Evolutionary conservation across 169 alveolate genomes (phyloP).

Genomic region (Ichthyophthirius multifiliis): DNA sequence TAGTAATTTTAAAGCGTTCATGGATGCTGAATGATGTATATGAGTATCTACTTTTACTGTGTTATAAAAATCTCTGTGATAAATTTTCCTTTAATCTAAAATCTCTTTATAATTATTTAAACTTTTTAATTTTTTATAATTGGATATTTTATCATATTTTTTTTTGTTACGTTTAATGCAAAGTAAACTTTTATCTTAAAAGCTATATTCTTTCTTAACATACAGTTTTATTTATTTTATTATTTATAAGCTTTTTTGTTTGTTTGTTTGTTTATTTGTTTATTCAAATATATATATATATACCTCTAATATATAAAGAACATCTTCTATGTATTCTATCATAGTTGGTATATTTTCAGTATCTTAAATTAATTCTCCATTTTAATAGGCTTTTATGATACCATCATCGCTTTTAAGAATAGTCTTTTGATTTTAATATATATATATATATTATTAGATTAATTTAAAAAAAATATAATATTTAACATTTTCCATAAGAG

Average conservation of each 20-base stretch:
- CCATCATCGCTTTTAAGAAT: neutral
- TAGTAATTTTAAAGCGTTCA: conserved; percentile 89
- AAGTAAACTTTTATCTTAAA: conserved; percentile 13
- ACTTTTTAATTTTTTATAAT: neutral
- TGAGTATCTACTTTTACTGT: conserved; percentile 93
- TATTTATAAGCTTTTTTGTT: neutral
- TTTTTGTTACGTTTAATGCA: conserved; percentile 15
- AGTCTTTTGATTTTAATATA: neutral
- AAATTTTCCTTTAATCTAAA: conserved; percentile 54
- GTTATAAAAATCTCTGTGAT: conserved; percentile 89
- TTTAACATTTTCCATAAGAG: neutral
- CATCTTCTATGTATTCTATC: neutral
- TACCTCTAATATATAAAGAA: neutral
- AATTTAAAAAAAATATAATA: neutral
- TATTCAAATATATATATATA: neutral
- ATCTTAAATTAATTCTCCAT: neutral
- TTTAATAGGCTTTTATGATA: neutral
- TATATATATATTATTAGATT: neutral
- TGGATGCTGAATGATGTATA: conserved; percentile 91
- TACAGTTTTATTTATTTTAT: neutral
- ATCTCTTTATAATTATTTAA: conserved; percentile 50
- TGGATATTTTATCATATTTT: neutral
- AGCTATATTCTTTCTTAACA: neutral
- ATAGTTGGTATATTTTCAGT: neutral
- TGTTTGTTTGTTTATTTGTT: neutral